phyloP scores from a whole-genome alignment of 2,329 filamentous ascomycete species.

The Verticillium nubilum region DNA sequence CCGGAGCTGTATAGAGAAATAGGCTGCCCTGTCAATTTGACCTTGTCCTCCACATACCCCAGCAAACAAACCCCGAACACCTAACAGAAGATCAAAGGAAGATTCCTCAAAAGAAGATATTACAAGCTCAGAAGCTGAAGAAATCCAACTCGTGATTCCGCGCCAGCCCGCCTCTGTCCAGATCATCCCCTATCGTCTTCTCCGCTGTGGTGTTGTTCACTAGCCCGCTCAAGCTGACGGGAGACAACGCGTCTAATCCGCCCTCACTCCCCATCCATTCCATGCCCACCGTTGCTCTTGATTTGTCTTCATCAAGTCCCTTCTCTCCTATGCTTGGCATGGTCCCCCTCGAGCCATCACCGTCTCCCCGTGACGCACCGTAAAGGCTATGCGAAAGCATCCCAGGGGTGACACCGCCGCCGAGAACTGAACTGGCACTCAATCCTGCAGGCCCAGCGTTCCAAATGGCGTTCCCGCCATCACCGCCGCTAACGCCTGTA shows the following conservation, averaged over 20 bases:
- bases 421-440: conserved; percentile 21
- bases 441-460: conserved; percentile 13
- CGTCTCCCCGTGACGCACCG: neutral
- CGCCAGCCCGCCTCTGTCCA: conserved; percentile 5
- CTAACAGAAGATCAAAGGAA: neutral
- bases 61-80: neutral
- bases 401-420: neutral
- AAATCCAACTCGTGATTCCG: conserved; percentile 34
- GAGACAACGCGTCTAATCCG: conserved; percentile 16
- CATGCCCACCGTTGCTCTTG: conserved; percentile 3
- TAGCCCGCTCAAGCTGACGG: conserved; percentile 25
- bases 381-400: neutral
- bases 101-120: neutral
- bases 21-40: neutral
- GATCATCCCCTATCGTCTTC: conserved; percentile 13
- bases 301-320: neutral
- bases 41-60: neutral
- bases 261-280: conserved; percentile 18
- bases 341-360: neutral
- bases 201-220: conserved; percentile 19
- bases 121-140: conserved; percentile 22
- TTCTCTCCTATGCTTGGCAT: neutral
- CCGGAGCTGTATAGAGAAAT: neutral
- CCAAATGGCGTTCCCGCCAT: neutral
- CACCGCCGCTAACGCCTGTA: neutral